Base-by-base conservation (phyloP, 768 basidiomycete species). In the Cystofilobasidium capitatum region DNA sequence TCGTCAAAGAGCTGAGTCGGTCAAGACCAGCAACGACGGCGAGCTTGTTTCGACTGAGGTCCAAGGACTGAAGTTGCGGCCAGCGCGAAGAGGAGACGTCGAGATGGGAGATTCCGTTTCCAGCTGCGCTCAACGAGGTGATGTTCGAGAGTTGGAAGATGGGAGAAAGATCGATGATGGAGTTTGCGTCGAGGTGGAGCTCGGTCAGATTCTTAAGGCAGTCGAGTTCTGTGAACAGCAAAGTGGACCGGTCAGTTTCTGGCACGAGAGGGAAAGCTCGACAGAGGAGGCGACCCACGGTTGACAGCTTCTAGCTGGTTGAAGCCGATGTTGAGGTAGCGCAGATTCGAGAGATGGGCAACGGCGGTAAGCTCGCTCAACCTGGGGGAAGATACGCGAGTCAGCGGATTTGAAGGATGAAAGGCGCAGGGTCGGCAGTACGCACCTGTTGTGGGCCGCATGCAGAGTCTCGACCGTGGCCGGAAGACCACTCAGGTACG, bases 351-450 rank as follows among this genome's bases (percentile, higher is more conserved):
- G 73, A 99, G 81, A 77, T 97, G 91, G 75, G 82, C 82, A 78
- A 90, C 94, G 31, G 92, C 91, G 39, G 91, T 91, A 71, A 93
- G 79, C 70, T 85, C 83, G 72, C 89, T 88, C 72, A 98, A 81
- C 71, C 89, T 90, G 39, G 47, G 47, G 20, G 47, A 9, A 35
- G 22, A 35, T 3, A 29, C 16, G 35, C 12, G 31, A n/a, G 57
- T 26, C 26, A 35, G 22, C 26, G 22, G 31, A 31, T 22, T 4
- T 61, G 6, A 20, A 45, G 31, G 39, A 12, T 6, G 22, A 39
- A 26, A 9, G 17, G 58, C 20, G 7, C 17, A 59, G 14, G 14
- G 36, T 33, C n/a, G 40, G 39, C 17, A 29, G 7, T 17, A 24
- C 59, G 44, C 51, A 57, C 61, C 62, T 37, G 77, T 81, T 80